phyloP scores from a whole-genome alignment of 139 green algal species.

The Haematococcus sp. region DNA sequence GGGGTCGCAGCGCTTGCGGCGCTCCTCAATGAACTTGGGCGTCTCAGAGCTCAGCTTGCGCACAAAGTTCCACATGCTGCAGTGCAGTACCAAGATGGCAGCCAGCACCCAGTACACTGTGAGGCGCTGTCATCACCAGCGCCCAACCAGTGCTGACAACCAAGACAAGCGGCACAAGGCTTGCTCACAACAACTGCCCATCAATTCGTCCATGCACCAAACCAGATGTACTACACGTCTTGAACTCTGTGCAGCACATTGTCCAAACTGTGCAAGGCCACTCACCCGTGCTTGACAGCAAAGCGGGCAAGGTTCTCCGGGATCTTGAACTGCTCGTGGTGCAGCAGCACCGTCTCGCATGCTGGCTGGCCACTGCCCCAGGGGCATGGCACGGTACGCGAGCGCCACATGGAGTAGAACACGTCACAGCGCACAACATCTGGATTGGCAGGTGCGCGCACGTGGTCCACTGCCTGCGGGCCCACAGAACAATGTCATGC shows the following conservation, averaged over 20 bases:
- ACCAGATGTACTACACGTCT: too few species aligned
- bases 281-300: slow-evolving; percentile 31
- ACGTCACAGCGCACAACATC: slow-evolving; percentile 52
- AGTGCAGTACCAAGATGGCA: slow-evolving; percentile 63
- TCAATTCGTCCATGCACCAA: too few species aligned
- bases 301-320: slow-evolving; percentile 71
- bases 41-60: slow-evolving; percentile 64
- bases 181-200: background rate
- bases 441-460: slow-evolving; percentile 5
- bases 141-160: background rate
- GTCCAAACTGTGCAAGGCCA: too few species aligned
- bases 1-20: slow-evolving; percentile 40
- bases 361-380: slow-evolving; percentile 56
- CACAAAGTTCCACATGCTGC: slow-evolving; percentile 89
- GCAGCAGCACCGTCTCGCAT: slow-evolving; percentile 80
- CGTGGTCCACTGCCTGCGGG: slow-evolving; percentile 36
- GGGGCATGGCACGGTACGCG: slow-evolving; percentile 64
- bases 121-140: background rate
- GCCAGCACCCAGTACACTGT: background rate
- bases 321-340: slow-evolving; percentile 90
- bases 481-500: background rate
- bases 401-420: slow-evolving; percentile 66
- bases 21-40: slow-evolving; percentile 56
- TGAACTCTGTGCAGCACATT: too few species aligned
- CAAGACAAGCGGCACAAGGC: background rate